Evolutionary conservation across 1,284 basidiomycete species (phyloP).

Genomic region (Cutaneotrichosporon sp.): DNA sequence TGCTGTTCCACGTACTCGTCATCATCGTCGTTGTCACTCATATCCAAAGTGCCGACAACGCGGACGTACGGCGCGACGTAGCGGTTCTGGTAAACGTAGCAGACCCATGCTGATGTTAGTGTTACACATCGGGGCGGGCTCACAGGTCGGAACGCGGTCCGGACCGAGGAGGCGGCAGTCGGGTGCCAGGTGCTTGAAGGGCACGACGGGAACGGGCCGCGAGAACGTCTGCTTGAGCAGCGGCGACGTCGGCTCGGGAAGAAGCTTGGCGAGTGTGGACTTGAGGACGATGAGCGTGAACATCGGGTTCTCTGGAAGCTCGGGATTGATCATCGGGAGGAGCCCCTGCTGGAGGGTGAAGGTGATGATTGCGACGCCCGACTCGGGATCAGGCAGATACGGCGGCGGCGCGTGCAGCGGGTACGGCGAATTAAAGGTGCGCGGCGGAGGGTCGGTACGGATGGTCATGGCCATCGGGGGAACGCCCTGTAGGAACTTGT

Average conservation of each 20-base stretch:
- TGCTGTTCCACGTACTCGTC: constrained; percentile 14
- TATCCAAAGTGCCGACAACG: background rate
- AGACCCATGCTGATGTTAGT: constrained; percentile 43
- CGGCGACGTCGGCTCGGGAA: constrained; percentile 43
- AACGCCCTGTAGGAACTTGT: constrained; percentile 30
- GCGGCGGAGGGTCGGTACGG: constrained; percentile 51
- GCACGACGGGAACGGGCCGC: constrained; percentile 35
- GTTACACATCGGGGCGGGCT: background rate
- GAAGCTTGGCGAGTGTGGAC: constrained; percentile 37
- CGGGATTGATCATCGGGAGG: constrained; percentile 14
- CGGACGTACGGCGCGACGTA: constrained; percentile 33
- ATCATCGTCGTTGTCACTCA: background rate
- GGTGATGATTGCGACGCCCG: constrained; percentile 38
- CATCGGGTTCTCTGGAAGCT: constrained; percentile 29
- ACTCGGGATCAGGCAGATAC: constrained; percentile 44
- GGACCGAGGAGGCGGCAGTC: constrained; percentile 45
- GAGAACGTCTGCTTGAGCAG: constrained; percentile 31
- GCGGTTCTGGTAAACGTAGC: constrained; percentile 51
- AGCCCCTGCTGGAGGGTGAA: constrained; percentile 41
- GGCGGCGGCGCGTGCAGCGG: constrained; percentile 34
- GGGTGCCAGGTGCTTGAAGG: constrained; percentile 42
- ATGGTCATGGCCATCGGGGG: constrained; percentile 40
- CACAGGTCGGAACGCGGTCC: constrained; percentile 26
- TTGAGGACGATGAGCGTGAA: constrained; percentile 40
- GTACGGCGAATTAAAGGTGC: constrained; percentile 40